These are phyloP conservation scores for Royoungia palumana DNA, from an alignment of 768 basidiomycete species.

Conservation along the genomic window DNA sequence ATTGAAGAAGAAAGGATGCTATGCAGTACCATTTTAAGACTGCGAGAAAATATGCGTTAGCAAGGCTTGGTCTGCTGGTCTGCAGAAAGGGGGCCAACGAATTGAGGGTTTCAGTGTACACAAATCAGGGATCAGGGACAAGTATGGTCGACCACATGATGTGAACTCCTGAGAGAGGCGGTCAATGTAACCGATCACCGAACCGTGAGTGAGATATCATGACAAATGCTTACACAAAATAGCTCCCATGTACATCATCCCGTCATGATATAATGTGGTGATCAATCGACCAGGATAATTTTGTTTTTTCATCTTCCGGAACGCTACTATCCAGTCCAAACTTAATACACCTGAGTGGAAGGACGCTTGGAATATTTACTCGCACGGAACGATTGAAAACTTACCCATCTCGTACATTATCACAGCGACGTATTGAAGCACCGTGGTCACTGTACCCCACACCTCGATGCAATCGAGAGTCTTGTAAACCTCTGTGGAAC, in stretches of 20 bases:
- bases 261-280: constrained; percentile 16
- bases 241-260: constrained; percentile 15
- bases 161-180: constrained; percentile 7
- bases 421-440: constrained; percentile 8
- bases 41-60: constrained; percentile 2
- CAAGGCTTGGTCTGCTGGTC: not conserved
- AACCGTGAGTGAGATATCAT: not conserved
- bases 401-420: constrained; percentile 18
- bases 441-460: constrained; percentile 3
- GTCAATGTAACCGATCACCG: constrained; percentile 12
- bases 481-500: constrained; percentile 9
- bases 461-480: constrained; percentile 8
- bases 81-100: constrained; percentile 7
- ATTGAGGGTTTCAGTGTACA: constrained; percentile 17
- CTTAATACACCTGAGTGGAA: constrained; percentile 11
- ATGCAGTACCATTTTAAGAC: constrained; percentile 21
- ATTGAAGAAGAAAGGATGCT: constrained; percentile 26
- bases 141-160: no score
- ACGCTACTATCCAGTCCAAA: constrained; percentile 18
- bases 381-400: not conserved
- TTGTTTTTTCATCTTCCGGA: constrained; percentile 12
- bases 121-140: no score
- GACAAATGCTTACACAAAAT: constrained; percentile 10
- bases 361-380: not conserved
- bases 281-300: constrained; percentile 7